Conservation (phyloP, 306 rosid species). For the Cicer chorassanicum region DNA sequence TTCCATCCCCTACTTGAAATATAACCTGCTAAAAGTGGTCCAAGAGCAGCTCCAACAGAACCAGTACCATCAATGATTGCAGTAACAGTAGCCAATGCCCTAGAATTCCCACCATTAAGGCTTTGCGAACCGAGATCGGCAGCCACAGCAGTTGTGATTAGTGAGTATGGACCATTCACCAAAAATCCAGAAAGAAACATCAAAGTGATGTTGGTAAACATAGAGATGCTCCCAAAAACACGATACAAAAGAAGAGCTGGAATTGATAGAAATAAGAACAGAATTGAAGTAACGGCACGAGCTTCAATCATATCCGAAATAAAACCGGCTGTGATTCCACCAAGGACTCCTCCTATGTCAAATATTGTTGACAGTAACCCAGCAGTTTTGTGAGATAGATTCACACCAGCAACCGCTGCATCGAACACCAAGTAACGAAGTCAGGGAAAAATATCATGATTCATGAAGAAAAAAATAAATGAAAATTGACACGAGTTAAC, state of each 20-base stretch:
- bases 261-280: slow-evolving; percentile 74
- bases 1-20: slow-evolving; percentile 80
- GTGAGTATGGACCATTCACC: slow-evolving; percentile 76
- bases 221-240: slow-evolving; percentile 73
- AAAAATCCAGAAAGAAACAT: slow-evolving; percentile 74
- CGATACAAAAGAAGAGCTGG: slow-evolving; percentile 82
- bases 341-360: slow-evolving; percentile 86
- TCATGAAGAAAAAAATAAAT: slow-evolving; percentile 1
- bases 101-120: slow-evolving; percentile 52
- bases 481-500: background rate
- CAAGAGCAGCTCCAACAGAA: slow-evolving; percentile 86
- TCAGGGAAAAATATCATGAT: slow-evolving; percentile 5
- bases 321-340: slow-evolving; percentile 84
- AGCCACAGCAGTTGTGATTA: slow-evolving; percentile 92
- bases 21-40: slow-evolving; percentile 89
- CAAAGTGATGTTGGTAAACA: slow-evolving; percentile 61
- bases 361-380: slow-evolving; percentile 88
- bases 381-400: slow-evolving; percentile 76
- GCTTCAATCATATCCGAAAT: slow-evolving; percentile 89
- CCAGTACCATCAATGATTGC: slow-evolving; percentile 97
- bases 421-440: slow-evolving; percentile 19
- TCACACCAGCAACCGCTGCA: slow-evolving; percentile 86
- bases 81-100: slow-evolving; percentile 85
- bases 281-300: slow-evolving; percentile 77
- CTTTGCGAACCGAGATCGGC: slow-evolving; percentile 86